phyloP scores from a whole-genome alignment of 441 rosid genomes.

The Populus tomentosa region DNA sequence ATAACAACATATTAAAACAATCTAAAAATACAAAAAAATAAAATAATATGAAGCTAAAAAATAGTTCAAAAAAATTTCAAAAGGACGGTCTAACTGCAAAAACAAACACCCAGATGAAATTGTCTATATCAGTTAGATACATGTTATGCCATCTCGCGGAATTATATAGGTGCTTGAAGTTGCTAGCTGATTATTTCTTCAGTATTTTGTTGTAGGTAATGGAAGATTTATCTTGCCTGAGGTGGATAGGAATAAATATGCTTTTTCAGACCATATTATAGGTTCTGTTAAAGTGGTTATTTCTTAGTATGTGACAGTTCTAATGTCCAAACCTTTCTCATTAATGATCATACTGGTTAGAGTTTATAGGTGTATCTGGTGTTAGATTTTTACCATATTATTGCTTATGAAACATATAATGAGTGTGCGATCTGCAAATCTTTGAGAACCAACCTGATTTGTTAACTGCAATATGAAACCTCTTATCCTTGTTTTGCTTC shows the following conservation, averaged over 20 bases:
- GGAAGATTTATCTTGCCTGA: neutral
- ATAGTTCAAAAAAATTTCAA: too few species aligned
- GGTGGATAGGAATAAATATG: neutral
- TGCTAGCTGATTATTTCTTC: neutral
- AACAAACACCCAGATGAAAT: neutral
- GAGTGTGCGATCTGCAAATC: neutral
- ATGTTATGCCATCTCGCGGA: neutral
- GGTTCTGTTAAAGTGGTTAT: neutral
- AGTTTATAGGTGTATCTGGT: neutral
- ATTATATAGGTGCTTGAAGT: neutral
- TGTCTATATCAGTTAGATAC: neutral
- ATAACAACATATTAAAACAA: too few species aligned
- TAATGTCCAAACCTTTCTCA: neutral
- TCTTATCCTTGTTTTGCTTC: neutral
- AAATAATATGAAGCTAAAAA: too few species aligned
- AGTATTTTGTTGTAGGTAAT: neutral
- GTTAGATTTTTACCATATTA: neutral
- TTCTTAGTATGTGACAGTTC: neutral
- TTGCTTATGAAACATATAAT: neutral
- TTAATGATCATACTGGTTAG: neutral
- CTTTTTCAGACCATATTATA: neutral
- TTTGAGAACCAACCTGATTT: neutral
- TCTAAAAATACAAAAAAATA: too few species aligned
- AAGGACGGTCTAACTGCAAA: too few species aligned
- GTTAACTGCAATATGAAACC: neutral